Base-by-base conservation (phyloP, 2,329 filamentous ascomycete genomes). In the Colletotrichum cordylinicola region DNA sequence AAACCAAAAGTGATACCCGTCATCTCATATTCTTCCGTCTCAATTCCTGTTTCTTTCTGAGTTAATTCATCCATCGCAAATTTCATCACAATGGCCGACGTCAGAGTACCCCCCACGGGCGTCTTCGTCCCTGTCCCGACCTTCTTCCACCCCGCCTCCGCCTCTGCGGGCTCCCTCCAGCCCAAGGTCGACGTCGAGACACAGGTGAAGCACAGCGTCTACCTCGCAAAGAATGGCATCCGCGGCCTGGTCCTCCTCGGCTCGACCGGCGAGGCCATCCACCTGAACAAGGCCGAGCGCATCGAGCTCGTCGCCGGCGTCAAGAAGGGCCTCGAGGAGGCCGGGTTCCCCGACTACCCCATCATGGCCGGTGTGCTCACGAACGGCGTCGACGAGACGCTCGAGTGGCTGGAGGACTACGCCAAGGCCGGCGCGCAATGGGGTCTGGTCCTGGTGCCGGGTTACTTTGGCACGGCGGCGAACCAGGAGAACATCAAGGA, bases 241-340 rank as follows among this genome's bases (percentile, higher is more conserved):
- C 88, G 85, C 70, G 92, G 92, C 15, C 86, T 93, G 4, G 91
- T 93, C 4, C 86, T 93, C 39, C 87, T 93, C 43, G 92, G 92
- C 31, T 91, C 89, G 52, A 93, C 91, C 1, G 92, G 92, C 74
- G 92, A 93, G 82, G 91, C 91, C 4, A 89, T 93, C 29, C 91
- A 92, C 82, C 84, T 93, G 71, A 88, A 90, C 9, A 87, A 86
- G 73, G 82, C 85, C 37, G 92, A 93, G 81, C 89, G 91, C 64
- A 87, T 86, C 76, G 86, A 88, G 21, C 82, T 93, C 64, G 85
- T 93, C 65, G 85, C 85, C 9, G 87, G 87, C 60, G 88, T 92
- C 55, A 86, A 90, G 74, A 87, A 88, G 80, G 88, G 88, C 9
- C 83, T 92, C 43, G 87, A 90, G 61, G 86, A 87, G 60, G 88